Evolutionary conservation across 2,329 filamentous ascomycete genomes (phyloP).

Genomic region (Ascochyta lentis): DNA sequence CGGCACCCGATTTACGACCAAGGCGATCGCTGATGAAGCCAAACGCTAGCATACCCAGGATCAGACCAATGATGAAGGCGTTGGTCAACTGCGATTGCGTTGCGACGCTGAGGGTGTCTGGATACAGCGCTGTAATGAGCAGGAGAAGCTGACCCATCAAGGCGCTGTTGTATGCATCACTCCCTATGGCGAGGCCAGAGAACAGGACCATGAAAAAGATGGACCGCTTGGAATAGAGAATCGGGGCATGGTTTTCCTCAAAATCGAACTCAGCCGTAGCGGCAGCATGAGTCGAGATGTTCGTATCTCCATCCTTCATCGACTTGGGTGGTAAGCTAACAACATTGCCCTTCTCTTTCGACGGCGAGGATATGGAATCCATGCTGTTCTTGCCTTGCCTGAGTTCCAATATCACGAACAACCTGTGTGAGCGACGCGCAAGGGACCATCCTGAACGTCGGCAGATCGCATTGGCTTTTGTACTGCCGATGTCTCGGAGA

Average conservation of each 20-base stretch:
- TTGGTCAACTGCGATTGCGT: constrained; percentile 44
- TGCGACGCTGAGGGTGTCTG: constrained; percentile 32
- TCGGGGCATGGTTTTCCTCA: constrained; percentile 24
- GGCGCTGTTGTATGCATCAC: constrained; percentile 46
- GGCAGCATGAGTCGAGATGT: constrained; percentile 1
- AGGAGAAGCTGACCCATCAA: constrained; percentile 46
- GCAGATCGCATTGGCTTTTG: constrained; percentile 3
- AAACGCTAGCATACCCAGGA: constrained; percentile 45
- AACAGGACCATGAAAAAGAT: constrained; percentile 46
- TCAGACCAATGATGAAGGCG: constrained; percentile 46
- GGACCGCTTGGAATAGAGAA: constrained; percentile 38
- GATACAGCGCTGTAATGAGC: constrained; percentile 42
- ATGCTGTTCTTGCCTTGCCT: neutral
- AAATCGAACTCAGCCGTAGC: constrained; percentile 6
- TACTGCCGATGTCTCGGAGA: constrained; percentile 12
- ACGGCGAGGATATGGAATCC: neutral
- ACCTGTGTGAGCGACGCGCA: neutral
- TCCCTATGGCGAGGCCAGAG: constrained; percentile 45
- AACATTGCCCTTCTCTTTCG: neutral
- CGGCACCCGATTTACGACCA: constrained; percentile 43
- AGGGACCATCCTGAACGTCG: neutral
- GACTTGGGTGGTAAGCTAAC: too few relatives aligned
- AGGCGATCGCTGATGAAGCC: constrained; percentile 43
- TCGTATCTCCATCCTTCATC: neutral
- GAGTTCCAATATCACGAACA: neutral